Evolutionary conservation across 1,284 basidiomycete species (phyloP).

Genomic region (Trametes hirsuta): DNA sequence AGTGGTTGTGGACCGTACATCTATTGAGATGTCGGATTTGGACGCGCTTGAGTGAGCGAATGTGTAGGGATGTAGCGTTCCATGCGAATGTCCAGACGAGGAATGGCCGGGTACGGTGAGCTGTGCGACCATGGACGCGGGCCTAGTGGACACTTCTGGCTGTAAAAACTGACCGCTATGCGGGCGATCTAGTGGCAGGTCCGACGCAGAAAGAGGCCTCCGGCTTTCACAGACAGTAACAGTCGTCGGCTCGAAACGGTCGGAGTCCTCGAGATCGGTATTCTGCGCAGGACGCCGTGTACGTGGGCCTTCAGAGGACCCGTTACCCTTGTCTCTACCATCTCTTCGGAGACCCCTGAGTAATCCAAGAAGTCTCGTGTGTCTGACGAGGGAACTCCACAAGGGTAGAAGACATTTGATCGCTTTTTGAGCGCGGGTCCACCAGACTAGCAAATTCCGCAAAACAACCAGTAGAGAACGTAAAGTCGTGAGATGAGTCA

Average conservation of each 20-base stretch:
- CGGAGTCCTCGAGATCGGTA: too few relatives aligned
- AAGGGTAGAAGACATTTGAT: not conserved
- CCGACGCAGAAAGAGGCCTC: conserved; percentile 21
- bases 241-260: too few relatives aligned
- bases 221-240: conserved; percentile 18
- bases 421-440: not conserved
- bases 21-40: conserved; percentile 16
- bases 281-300: too few relatives aligned
- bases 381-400: not conserved
- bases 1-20: conserved; percentile 14
- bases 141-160: conserved; percentile 15
- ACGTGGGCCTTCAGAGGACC: too few relatives aligned
- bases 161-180: conserved; percentile 16
- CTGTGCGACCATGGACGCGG: conserved; percentile 15
- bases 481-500: conserved; percentile 4
- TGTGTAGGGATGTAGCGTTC: conserved; percentile 12
- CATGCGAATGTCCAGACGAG: not conserved
- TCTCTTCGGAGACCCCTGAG: too few relatives aligned
- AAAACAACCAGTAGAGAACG: not conserved
- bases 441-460: not conserved
- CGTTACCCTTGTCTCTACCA: too few relatives aligned
- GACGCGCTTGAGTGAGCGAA: conserved; percentile 23
- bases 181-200: conserved; percentile 13
- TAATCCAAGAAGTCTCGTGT: too few relatives aligned
- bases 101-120: conserved; percentile 13